Conservation (phyloP, 305 asterid genomes). For the Lippia alba region DNA sequence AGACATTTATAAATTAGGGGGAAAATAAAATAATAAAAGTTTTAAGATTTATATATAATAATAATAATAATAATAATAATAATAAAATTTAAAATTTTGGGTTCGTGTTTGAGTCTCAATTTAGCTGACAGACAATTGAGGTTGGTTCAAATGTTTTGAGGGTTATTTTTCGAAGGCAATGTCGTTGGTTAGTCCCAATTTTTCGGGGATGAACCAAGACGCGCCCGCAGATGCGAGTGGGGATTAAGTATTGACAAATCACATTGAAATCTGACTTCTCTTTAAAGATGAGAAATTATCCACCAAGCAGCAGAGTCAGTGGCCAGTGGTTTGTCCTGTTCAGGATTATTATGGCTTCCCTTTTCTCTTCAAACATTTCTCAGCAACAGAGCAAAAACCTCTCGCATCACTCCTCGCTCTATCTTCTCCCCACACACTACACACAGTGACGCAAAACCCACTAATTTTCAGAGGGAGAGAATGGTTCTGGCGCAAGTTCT, state of each 20-base stretch:
- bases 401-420: constrained; percentile 37
- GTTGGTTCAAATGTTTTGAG: too few relatives aligned
- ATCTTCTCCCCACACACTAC: constrained; percentile 41
- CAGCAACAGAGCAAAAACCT: constrained; percentile 25
- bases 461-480: not conserved
- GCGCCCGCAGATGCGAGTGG: constrained; percentile 33
- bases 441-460: constrained; percentile 20
- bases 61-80: too few relatives aligned
- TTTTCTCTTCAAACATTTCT: constrained; percentile 17
- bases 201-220: not conserved
- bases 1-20: too few relatives aligned
- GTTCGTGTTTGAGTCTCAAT: too few relatives aligned
- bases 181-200: too few relatives aligned
- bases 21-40: too few relatives aligned
- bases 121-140: too few relatives aligned
- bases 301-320: constrained; percentile 23
- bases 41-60: too few relatives aligned
- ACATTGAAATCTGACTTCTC: constrained; percentile 29
- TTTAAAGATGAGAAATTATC: constrained; percentile 36
- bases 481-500: not conserved
- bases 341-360: constrained; percentile 30
- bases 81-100: too few relatives aligned
- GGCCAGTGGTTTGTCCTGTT: constrained; percentile 19
- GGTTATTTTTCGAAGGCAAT: too few relatives aligned
- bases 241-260: constrained; percentile 17